Evolutionary conservation across 331 rosid genomes (phyloP).

Genomic region (Quercus tomentella): DNA sequence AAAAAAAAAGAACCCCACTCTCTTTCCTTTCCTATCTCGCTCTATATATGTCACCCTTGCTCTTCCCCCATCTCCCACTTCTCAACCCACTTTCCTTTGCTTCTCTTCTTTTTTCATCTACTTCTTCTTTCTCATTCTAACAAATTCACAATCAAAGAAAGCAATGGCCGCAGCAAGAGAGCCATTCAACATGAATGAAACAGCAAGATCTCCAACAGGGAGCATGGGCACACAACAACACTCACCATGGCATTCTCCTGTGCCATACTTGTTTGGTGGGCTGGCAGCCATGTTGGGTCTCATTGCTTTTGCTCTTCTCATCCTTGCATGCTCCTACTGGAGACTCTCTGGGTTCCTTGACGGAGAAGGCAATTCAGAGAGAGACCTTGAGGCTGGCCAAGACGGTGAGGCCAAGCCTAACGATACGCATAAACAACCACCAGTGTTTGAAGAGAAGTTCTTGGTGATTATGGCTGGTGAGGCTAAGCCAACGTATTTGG

Average conservation of each 20-base stretch:
- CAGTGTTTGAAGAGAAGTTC: constrained; percentile 68
- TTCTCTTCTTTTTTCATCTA: background rate
- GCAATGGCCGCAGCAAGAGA: constrained; percentile 41
- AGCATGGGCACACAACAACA: constrained; percentile 22
- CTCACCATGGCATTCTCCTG: constrained; percentile 97
- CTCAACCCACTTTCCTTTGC: constrained; percentile 22
- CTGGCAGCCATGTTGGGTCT: constrained; percentile 94
- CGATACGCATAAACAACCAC: constrained; percentile 37
- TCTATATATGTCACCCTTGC: constrained; percentile 36
- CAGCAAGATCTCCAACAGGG: constrained; percentile 29
- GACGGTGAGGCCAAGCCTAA: constrained; percentile 21
- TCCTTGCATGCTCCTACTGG: constrained; percentile 97
- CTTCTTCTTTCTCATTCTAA: background rate
- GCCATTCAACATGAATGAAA: constrained; percentile 31
- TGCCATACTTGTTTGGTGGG: constrained; percentile 88
- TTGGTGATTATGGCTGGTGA: constrained; percentile 92
- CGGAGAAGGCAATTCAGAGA: constrained; percentile 27
- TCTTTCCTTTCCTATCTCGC: background rate
- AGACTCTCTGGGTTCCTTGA: constrained; percentile 81
- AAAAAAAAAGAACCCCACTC: background rate
- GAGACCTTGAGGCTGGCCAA: constrained; percentile 63
- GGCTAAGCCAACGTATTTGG: constrained; percentile 74
- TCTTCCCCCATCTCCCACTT: constrained; percentile 17
- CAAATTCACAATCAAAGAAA: background rate
- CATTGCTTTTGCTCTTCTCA: constrained; percentile 93